Base-by-base conservation (phyloP, 2,329 filamentous ascomycete genomes). In the Raffaelea albimanens region DNA sequence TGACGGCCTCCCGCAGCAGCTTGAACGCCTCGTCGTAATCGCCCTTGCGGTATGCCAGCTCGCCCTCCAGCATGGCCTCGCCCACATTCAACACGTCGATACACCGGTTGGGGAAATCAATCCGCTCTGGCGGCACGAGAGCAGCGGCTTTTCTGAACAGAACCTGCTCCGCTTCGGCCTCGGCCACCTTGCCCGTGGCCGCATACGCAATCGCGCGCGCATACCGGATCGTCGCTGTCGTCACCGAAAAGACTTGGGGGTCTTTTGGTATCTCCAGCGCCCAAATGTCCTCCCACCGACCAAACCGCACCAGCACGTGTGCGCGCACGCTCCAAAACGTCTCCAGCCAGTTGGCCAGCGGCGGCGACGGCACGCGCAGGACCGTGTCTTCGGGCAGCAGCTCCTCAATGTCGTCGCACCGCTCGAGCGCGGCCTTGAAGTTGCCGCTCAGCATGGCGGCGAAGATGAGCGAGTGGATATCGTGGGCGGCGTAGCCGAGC, bases 311-410 rank as follows among this genome's bases (percentile, higher is more conserved):
- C 20, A 77, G 62, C 9, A 75, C 73, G 55, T 80, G 76, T 4
- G 75, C 61, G 9, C 70, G 66, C 50, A 77, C 70, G 2, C 67
- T 66, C 16, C 73, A 57, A 52, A 76, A 78, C 25, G 67, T 67
- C 58, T 80, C 76, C 16, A 78, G 61, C 67, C 71, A 78, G 56
- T 79, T 73, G 5, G 75, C 73, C 71, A 79, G 76, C 0, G 70
- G 69, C 2, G 71, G 71, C 25, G 25, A 29, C 7, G 25, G 25
- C 25, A 29, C 25, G 7, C 25, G 25, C 25, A 29, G 25, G 25
- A 29, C 25, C 7, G 7, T 13, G 7, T 7, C 13, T 13, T 29
- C 25, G 25, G 25, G 25, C 25, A 29, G 25, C 25, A 29, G 25
- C 25, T 7, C 25, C 25, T 29, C 25, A 7, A 29, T 7, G 25